Evolutionary conservation across 192 early-diverging fungal genomes (phyloP), one percentile per base, ranked within the genome.

Genomic region (Coemansia sp.): DNA sequence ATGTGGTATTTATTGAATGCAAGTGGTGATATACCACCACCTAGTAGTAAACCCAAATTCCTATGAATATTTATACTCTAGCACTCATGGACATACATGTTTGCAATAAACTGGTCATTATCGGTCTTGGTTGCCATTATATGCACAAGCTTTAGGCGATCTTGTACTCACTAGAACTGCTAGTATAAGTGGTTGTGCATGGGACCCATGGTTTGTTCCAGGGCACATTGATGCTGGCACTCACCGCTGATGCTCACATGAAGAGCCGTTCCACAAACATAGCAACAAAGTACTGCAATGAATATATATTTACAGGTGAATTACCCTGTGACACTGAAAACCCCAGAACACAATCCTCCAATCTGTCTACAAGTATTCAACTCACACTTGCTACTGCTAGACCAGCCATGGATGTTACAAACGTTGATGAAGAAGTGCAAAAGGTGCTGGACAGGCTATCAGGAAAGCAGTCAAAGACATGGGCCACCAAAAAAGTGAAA

Each of bases 401-500:
- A 6, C 33, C 41, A 27, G 5, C 29, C 3, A 29, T 6, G 9
- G 7, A 74, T 74, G 53, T 22, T 0, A 67, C 64, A 13, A 72
- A 53, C 38, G 70, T 84, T 10, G 63, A 76, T 3, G 71, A 84
- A 3, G 71, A 79, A 40, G 76, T 84, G 18, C 82, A 79, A 52
- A 66, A 38, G 43, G 82, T 84, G 1, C 38, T 84, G 34, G 78
- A 79, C 16, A 70, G 74, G 16, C 65, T 84, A 5, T 62, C 70
- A 0, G 77, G 74, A 31, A 76, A 55, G 61, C 65, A 76, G 50
- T 27, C n/a, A 36, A 78, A 69, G 62, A 29, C 65, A 22, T 60
- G 62, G 24, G 57, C 71, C 0, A 74, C 16, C 29, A 58, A 84
- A 52, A 76, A 76, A 47, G 66, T 31, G 4, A 79, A 79, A 62